Percentiles rank a stretch among this genome's conserved stretches.
Evolutionary conservation across 805 yeast species (phyloP).

Genomic region (Torulaspora delbrueckii): DNA sequence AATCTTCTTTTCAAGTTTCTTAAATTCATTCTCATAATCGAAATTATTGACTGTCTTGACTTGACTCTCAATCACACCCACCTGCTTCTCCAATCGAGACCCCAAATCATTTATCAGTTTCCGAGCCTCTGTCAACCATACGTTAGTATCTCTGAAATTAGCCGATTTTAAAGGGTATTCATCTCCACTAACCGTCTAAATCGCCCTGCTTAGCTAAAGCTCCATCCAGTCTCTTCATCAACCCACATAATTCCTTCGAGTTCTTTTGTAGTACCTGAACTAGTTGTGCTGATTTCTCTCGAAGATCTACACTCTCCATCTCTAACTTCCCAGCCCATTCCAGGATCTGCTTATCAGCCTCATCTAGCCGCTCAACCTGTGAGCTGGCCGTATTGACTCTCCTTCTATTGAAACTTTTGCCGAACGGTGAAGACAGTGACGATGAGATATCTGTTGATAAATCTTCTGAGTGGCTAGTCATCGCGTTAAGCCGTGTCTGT

Average conservation of each 20-base stretch:
- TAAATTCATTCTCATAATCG: neutral
- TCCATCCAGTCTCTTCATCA: conserved; percentile 10
- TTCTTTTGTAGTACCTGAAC: conserved; percentile 18
- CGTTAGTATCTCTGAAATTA: conserved; percentile 1
- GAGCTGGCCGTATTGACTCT: conserved; percentile 4
- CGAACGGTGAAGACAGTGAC: conserved; percentile 12
- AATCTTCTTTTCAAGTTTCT: neutral
- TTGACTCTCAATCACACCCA: conserved; percentile 1
- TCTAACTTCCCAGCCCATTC: conserved; percentile 51
- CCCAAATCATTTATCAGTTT: conserved; percentile 1
- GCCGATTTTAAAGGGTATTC: conserved; percentile 3
- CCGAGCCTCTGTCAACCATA: neutral
- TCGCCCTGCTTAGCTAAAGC: conserved; percentile 8
- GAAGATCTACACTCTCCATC: conserved; percentile 43
- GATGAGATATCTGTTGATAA: conserved; percentile 13
- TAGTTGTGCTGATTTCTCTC: conserved; percentile 31
- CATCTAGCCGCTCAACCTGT: conserved; percentile 20
- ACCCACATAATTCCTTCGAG: conserved; percentile 12
- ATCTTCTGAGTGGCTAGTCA: conserved; percentile 8
- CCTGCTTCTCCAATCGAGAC: conserved; percentile 1
- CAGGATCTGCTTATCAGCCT: conserved; percentile 36
- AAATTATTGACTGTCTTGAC: neutral
- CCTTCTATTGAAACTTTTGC: conserved; percentile 4
- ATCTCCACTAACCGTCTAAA: conserved; percentile 15
- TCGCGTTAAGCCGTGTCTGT: neutral